A percentile compares a stretch with the other conserved stretches of the same genome.
Conservation (phyloP, 805 yeast genomes). For the Starmerella powellii region DNA sequence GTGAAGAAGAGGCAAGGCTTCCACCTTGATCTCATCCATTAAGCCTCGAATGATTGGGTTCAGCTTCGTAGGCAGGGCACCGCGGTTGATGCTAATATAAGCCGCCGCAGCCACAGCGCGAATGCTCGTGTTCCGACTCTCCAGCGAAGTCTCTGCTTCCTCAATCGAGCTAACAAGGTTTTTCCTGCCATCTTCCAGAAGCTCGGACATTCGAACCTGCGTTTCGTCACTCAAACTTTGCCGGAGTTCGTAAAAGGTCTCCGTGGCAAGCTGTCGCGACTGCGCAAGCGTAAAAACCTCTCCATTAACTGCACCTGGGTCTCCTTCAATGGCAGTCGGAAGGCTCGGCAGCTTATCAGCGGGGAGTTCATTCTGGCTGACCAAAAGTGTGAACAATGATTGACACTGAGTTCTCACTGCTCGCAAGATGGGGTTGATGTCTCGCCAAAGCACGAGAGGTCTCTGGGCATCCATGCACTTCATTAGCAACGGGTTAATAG, state of each 20-base stretch:
- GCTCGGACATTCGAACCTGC: constrained; percentile 56
- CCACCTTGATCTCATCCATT: constrained; percentile 84
- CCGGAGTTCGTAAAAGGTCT: constrained; percentile 53
- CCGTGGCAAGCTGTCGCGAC: constrained; percentile 58
- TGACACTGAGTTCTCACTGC: constrained; percentile 80
- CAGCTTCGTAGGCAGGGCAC: constrained; percentile 61
- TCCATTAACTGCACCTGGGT: constrained; percentile 73
- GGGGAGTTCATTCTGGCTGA: constrained; percentile 62
- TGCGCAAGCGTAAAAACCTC: constrained; percentile 74
- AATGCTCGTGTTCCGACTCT: constrained; percentile 40
- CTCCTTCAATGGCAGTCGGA: constrained; percentile 89
- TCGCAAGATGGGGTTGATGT: constrained; percentile 72
- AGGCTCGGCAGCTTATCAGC: constrained; percentile 62
- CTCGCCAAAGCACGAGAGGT: constrained; percentile 40
- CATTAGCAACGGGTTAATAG: constrained; percentile 9
- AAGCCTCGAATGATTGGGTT: constrained; percentile 79
- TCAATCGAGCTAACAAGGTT: constrained; percentile 54
- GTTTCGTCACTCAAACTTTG: constrained; percentile 53
- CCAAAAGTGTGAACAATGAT: constrained; percentile 65
- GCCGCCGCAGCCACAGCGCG: constrained; percentile 71
- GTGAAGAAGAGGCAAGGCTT: constrained; percentile 56
- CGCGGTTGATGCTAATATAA: constrained; percentile 38
- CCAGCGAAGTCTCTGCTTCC: constrained; percentile 48
- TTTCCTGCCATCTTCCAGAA: constrained; percentile 66
- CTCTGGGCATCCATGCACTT: constrained; percentile 14